phyloP scores from a whole-genome alignment of 495 filamentous ascomycete species.

The Lophiotrema nucula region DNA sequence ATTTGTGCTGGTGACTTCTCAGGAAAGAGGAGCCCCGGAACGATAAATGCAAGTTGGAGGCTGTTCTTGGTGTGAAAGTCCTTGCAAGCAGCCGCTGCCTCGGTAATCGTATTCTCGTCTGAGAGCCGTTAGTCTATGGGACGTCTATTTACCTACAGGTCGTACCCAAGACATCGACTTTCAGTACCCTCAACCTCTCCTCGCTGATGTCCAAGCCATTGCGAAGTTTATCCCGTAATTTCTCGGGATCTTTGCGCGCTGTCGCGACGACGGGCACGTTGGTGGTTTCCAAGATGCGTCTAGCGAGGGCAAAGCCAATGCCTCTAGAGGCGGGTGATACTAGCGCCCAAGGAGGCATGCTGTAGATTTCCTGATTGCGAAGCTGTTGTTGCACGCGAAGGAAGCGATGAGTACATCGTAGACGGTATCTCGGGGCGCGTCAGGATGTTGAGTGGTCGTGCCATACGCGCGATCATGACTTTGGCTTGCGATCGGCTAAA shows the following conservation, averaged over 20 bases:
- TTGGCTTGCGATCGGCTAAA: too few relatives aligned
- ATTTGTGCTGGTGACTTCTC: conserved; percentile 71
- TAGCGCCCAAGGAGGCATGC: conserved; percentile 44
- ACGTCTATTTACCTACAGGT: conserved; percentile 28
- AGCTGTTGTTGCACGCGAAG: too few relatives aligned
- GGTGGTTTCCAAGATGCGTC: conserved; percentile 64
- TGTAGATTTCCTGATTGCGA: too few relatives aligned
- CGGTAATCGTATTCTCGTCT: conserved; percentile 51
- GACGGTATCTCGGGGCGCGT: too few relatives aligned
- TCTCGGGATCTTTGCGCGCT: conserved; percentile 56
- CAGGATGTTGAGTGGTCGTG: too few relatives aligned
- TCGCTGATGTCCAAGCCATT: conserved; percentile 49
- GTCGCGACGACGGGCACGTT: conserved; percentile 70
- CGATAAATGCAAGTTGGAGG: conserved; percentile 66
- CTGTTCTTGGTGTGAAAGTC: conserved; percentile 47
- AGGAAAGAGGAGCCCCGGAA: conserved; percentile 72
- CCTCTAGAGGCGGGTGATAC: conserved; percentile 71
- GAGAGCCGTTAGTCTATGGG: conserved; percentile 9
- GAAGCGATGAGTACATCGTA: too few relatives aligned
- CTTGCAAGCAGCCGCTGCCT: conserved; percentile 45
- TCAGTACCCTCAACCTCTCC: conserved; percentile 52
- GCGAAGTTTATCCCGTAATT: conserved; percentile 55
- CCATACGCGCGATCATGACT: too few relatives aligned
- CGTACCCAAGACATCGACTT: conserved; percentile 63
- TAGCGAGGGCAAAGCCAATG: conserved; percentile 69